Conservation (phyloP, 2,329 filamentous ascomycete genomes). For the Diplodia mutila region DNA sequence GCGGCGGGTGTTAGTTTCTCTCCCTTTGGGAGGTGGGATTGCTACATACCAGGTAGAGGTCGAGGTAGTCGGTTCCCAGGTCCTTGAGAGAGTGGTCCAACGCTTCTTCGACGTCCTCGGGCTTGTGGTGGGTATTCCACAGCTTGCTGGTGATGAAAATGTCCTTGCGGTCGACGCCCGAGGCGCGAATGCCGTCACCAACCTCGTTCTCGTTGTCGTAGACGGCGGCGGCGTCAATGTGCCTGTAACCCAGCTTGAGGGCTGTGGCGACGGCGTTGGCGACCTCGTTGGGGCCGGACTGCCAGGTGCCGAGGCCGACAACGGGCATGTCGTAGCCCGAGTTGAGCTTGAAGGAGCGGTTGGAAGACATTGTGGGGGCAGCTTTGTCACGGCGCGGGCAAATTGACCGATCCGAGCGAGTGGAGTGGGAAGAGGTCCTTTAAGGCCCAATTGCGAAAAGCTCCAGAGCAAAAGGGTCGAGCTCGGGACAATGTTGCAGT, state of each 20-base stretch:
- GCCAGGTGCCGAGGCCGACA: slow-evolving; percentile 25
- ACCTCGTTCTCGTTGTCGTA: slow-evolving; percentile 58
- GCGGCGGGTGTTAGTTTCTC: slow-evolving; percentile 34
- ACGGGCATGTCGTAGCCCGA: slow-evolving; percentile 21
- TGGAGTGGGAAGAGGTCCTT: not conserved
- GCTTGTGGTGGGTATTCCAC: slow-evolving; percentile 90
- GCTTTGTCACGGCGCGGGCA: not conserved
- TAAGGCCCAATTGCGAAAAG: not conserved
- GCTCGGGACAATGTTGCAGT: slow-evolving; percentile 9
- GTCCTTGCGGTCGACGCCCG: slow-evolving; percentile 50
- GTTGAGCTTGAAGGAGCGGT: slow-evolving; percentile 22
- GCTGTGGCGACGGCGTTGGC: slow-evolving; percentile 16
- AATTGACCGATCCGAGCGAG: not conserved
- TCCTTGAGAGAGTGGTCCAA: slow-evolving; percentile 63
- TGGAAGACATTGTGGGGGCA: slow-evolving; percentile 9
- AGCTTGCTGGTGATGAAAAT: slow-evolving; percentile 66
- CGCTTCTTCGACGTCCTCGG: slow-evolving; percentile 60
- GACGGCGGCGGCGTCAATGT: slow-evolving; percentile 57
- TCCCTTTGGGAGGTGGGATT: not conserved
- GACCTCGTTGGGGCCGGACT: slow-evolving; percentile 24
- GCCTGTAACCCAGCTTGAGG: slow-evolving; percentile 52
- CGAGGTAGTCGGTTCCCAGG: slow-evolving; percentile 63
- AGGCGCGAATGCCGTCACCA: slow-evolving; percentile 51
- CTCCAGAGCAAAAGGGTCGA: not conserved
- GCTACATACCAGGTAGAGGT: slow-evolving; percentile 52